These are phyloP conservation scores for Dispira parvispora DNA, from an alignment of 192 early-diverging fungal species.

Conservation along the genomic window DNA sequence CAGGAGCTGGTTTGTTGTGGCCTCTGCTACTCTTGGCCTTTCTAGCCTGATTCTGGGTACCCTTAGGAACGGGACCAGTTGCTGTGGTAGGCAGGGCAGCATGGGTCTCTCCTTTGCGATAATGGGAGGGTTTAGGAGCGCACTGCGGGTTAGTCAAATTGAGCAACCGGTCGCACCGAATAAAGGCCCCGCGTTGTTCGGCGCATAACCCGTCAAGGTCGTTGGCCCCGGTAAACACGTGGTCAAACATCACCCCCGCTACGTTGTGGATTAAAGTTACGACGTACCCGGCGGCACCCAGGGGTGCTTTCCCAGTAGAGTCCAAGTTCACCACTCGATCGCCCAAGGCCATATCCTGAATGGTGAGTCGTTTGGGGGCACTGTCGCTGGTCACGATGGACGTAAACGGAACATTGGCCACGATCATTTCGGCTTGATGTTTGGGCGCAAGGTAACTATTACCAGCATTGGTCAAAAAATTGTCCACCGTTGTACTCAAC, in stretches of 20 bases:
- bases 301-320: slow-evolving; percentile 54
- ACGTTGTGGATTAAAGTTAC: slow-evolving; percentile 57
- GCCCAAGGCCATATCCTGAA: slow-evolving; percentile 70
- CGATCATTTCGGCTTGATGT: slow-evolving; percentile 13
- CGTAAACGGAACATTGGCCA: slow-evolving; percentile 23
- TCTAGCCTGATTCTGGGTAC: too few species aligned
- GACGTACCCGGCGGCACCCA: slow-evolving; percentile 70
- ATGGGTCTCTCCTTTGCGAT: too few species aligned
- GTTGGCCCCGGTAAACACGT: slow-evolving; percentile 57
- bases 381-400: slow-evolving; percentile 68
- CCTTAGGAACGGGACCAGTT: too few species aligned
- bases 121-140: background rate
- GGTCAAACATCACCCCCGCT: slow-evolving; percentile 82
- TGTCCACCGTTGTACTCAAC: slow-evolving; percentile 21
- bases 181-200: slow-evolving; percentile 50
- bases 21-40: too few species aligned
- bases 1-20: too few species aligned
- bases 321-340: slow-evolving; percentile 67
- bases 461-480: slow-evolving; percentile 17
- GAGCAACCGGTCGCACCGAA: slow-evolving; percentile 42
- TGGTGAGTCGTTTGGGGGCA: slow-evolving; percentile 44
- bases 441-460: slow-evolving; percentile 15
- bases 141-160: slow-evolving; percentile 52
- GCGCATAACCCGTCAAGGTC: slow-evolving; percentile 67
- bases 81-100: too few species aligned